phyloP scores from a whole-genome alignment of 345 rosid genomes.

The Arabidopsis suecica region DNA sequence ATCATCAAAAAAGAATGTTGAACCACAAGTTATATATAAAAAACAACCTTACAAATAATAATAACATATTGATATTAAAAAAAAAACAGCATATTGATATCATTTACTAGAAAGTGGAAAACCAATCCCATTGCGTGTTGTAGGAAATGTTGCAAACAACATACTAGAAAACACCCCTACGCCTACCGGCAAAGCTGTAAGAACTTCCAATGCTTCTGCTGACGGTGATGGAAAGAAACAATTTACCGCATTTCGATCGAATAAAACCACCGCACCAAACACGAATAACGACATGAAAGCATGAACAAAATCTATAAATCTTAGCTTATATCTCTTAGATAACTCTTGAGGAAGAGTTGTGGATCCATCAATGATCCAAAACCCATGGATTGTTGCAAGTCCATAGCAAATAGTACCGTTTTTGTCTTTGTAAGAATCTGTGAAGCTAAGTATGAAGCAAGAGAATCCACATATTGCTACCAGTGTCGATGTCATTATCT shows the following conservation, averaged over 20 bases:
- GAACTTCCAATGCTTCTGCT: conserved; percentile 63
- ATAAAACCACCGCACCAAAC: conserved; percentile 74
- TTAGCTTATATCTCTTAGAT: conserved; percentile 57
- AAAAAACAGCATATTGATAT: conserved; percentile 18
- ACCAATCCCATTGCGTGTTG: conserved; percentile 89
- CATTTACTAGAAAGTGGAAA: conserved; percentile 65
- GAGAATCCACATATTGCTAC: conserved; percentile 70
- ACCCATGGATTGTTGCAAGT: conserved; percentile 65
- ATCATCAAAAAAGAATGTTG: conserved; percentile 1
- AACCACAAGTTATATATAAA: conserved; percentile 19
- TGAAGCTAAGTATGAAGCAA: conserved; percentile 73
- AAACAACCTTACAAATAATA: not conserved
- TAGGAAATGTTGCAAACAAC: conserved; percentile 84
- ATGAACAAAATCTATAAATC: conserved; percentile 77
- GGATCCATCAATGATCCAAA: conserved; percentile 91
- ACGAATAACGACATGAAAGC: conserved; percentile 78
- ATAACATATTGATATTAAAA: conserved; percentile 17
- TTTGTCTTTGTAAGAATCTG: conserved; percentile 78
- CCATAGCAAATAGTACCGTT: conserved; percentile 78
- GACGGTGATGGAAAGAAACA: conserved; percentile 89
- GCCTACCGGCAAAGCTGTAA: conserved; percentile 80
- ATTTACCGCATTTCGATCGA: conserved; percentile 69
- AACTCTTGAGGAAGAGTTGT: conserved; percentile 58
- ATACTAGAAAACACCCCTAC: conserved; percentile 76
- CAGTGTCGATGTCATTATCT: conserved; percentile 63